phyloP scores from a whole-genome alignment of 2,329 filamentous ascomycete species.

The Penicillium sp. region DNA sequence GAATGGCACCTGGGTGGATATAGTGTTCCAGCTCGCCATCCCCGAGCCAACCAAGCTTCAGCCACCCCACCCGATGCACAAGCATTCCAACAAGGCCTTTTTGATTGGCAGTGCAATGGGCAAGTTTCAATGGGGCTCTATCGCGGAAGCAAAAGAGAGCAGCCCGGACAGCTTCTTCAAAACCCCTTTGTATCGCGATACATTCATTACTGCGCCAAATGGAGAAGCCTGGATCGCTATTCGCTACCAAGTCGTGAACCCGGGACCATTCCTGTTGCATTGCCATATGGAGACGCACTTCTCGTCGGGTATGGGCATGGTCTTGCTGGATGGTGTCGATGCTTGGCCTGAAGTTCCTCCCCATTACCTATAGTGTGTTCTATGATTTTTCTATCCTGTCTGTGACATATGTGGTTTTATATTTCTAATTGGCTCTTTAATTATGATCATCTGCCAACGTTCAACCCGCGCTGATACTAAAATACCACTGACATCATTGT shows the following conservation, averaged over 20 bases:
- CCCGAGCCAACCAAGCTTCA: conserved; percentile 26
- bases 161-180: conserved; percentile 47
- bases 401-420: no score
- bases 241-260: conserved; percentile 48
- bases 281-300: conserved; percentile 53
- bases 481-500: no score
- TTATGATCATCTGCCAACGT: no score
- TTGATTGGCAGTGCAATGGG: conserved; percentile 43
- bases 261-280: conserved; percentile 51
- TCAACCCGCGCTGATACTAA: no score
- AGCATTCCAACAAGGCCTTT: conserved; percentile 49
- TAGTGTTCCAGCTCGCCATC: conserved; percentile 35
- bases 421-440: no score
- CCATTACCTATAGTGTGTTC: no score
- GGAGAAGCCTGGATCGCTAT: conserved; percentile 45
- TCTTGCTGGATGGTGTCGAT: conserved; percentile 51
- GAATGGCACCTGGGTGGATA: conserved; percentile 42
- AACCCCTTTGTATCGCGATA: conserved; percentile 45
- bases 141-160: conserved; percentile 41
- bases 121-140: conserved; percentile 42
- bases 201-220: conserved; percentile 35
- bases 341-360: conserved; percentile 42
- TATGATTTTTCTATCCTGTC: no score
- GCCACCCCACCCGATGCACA: conserved; percentile 49
- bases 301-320: conserved; percentile 50